Percentiles rank a stretch among this genome's conserved stretches.
These are phyloP conservation scores for Clarireedia paspali DNA, from an alignment of 2,329 filamentous ascomycete genomes.

Conservation along the genomic window DNA sequence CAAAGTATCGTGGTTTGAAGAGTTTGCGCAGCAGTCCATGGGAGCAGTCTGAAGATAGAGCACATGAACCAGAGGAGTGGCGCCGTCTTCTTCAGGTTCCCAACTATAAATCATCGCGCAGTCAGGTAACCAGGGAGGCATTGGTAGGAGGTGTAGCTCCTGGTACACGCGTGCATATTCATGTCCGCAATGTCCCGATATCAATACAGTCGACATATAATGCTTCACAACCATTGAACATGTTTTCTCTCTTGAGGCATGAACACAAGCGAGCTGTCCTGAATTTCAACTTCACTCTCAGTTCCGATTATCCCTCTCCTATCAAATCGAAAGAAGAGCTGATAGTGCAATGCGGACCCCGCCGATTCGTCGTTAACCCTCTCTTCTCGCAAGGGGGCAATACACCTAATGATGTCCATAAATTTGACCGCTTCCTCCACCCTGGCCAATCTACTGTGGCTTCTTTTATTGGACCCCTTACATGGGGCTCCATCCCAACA, in stretches of 20 bases:
- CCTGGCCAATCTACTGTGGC: slow-evolving; percentile 85
- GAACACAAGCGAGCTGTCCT: slow-evolving; percentile 89
- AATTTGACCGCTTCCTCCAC: slow-evolving; percentile 87
- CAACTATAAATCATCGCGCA: slow-evolving; percentile 83
- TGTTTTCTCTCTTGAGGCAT: slow-evolving; percentile 85
- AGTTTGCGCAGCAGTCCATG: slow-evolving; percentile 80
- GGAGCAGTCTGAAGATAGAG: slow-evolving; percentile 80
- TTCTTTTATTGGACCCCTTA: slow-evolving; percentile 81
- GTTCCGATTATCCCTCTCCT: slow-evolving; percentile 64
- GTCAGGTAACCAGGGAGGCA: slow-evolving; percentile 69
- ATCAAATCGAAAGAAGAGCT: slow-evolving; percentile 90
- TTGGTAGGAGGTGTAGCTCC: slow-evolving; percentile 80
- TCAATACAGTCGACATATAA: slow-evolving; percentile 46
- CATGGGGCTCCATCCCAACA: slow-evolving; percentile 85
- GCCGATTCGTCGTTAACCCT: slow-evolving; percentile 80
- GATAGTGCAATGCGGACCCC: slow-evolving; percentile 83
- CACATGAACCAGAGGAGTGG: slow-evolving; percentile 88
- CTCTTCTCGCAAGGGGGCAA: slow-evolving; percentile 84
- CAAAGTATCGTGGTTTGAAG: slow-evolving; percentile 85
- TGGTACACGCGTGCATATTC: slow-evolving; percentile 74
- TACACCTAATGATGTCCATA: slow-evolving; percentile 95
- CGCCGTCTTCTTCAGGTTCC: slow-evolving; percentile 73
- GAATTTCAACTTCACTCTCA: slow-evolving; percentile 85
- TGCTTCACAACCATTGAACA: slow-evolving; percentile 53
- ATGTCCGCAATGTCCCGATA: slow-evolving; percentile 55